Evolutionary conservation across 2,329 filamentous ascomycete species (phyloP), one percentile per base, ranked within the genome.

Genomic region (Scedosporium apiospermum): DNA sequence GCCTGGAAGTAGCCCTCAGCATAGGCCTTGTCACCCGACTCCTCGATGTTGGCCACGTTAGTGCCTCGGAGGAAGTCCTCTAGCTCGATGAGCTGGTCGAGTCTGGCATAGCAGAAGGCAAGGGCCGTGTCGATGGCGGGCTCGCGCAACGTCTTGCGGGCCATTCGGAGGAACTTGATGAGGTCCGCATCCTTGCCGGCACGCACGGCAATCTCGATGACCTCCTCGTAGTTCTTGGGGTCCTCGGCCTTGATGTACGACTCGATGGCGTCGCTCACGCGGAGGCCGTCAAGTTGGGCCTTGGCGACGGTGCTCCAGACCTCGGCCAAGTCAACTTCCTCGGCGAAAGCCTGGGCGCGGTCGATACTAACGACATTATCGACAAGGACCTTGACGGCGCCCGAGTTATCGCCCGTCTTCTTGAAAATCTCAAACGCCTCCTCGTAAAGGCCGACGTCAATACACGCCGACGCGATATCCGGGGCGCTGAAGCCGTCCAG

Each of bases 221-320:
- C 95, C 75, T 99, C 96, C 59, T 85, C 80, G 77, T 96, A 96
- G 80, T 99, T 99, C 69, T 87, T 89, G 41, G 96, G 89, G 71
- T 99, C 95, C 66, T 88, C 85, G 41, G 95, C 95, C 74, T 93
- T 93, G 73, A 99, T 96, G 77, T 99, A 99, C 0, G 95, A 98
- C 65, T 96, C 92, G 67, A 99, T 96, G 53, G 91, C 87, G 77
- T 99, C 95, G 60, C 87, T 87, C 34, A 99, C 88, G 65, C 95
- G 91, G 44, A 99, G 87, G 68, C 95, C 95, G 73, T 99, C 95
- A 63, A 99, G 84, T 78, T 99, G 95, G 63, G 95, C 93, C 82
- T 99, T 99, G 66, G 91, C 95, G 68, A 99, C 93, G 79, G 90
- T 93, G 80, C 93, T 98, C 95, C 95, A 99, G 27, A 99, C 95